Base-by-base conservation (phyloP, 2,329 filamentous ascomycete species). In the Aspergillus pseudoviridinutans region DNA sequence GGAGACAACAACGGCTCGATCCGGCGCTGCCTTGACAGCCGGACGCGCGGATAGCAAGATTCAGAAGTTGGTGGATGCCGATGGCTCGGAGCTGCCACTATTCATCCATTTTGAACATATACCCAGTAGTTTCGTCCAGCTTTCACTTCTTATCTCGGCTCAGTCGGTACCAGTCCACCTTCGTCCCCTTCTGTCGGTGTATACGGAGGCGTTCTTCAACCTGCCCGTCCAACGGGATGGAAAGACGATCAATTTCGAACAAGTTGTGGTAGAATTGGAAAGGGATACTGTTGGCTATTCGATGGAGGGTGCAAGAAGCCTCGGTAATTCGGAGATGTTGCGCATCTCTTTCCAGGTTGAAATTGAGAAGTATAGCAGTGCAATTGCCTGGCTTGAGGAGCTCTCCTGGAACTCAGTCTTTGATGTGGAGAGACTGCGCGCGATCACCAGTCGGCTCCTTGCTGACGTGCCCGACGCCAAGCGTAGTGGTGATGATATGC, bases 101-200 rank as follows among this genome's bases (percentile, higher is more conserved):
- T 99, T 97, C 74, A 82, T 99, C n/a, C 93, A 99, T 74, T 99
- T 95, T 64, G 94, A 99, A 75, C 88, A 96, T 68, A 92, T 97
- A 14, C 88, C 89, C 2, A 95, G 91, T 58, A 96, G 91, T 69
- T 99, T 99, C 72, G 91, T 96, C 6, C 89, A 93, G 65, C 83
- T 97, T 57, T 88, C 86, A 50, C 76, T 97, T 24, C 85, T 94
- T 56, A 80, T 97, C 51, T 91, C 91, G 53, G 96, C 92, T 0
- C 83, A 86, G 1, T 80, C 85, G 32, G 80, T 97, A 1, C 91
- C 92, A 0, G 82, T 89, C n/a, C 84, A 92, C 61, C 82, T 93
- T 58, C 92, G 93, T 70, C 94, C 94, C 3, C 76, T 99, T 24
- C 80, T 97, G 50, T 83, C 88, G 3, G 82, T 97, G 44, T 97